phyloP scores from a whole-genome alignment of 306 rosid genomes.

The Rubus idaeus region DNA sequence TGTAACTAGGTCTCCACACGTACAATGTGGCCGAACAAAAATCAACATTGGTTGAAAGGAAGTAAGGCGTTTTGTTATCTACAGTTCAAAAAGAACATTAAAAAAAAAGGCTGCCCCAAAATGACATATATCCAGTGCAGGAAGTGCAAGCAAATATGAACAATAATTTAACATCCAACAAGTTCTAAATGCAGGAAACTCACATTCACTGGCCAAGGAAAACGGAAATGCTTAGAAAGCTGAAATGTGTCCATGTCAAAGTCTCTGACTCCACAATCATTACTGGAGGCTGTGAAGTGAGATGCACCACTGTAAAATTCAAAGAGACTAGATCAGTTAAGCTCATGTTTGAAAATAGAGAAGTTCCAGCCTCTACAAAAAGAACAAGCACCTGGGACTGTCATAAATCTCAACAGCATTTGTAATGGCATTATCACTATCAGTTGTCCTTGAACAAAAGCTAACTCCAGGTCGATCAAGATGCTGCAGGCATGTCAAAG shows the following conservation, averaged over 20 bases:
- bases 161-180: background rate
- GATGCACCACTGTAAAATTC: constrained; percentile 58
- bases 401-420: constrained; percentile 77
- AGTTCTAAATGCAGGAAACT: constrained; percentile 20
- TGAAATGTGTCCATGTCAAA: constrained; percentile 83
- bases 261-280: constrained; percentile 78
- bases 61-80: background rate
- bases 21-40: too few relatives aligned
- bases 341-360: background rate
- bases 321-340: constrained; percentile 1
- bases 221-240: constrained; percentile 67
- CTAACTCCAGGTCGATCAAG: constrained; percentile 79
- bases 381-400: constrained; percentile 51
- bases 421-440: constrained; percentile 79
- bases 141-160: background rate
- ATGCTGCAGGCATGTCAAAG: constrained; percentile 47
- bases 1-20: background rate
- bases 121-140: background rate
- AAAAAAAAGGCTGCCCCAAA: background rate
- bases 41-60: background rate
- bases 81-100: background rate
- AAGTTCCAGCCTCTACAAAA: background rate
- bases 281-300: constrained; percentile 84
- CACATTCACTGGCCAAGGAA: constrained; percentile 85
- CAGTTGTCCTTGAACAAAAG: constrained; percentile 74